phyloP scores from a whole-genome alignment of 352 stramenopile genomes.

The Globisporangium orthogonon region DNA sequence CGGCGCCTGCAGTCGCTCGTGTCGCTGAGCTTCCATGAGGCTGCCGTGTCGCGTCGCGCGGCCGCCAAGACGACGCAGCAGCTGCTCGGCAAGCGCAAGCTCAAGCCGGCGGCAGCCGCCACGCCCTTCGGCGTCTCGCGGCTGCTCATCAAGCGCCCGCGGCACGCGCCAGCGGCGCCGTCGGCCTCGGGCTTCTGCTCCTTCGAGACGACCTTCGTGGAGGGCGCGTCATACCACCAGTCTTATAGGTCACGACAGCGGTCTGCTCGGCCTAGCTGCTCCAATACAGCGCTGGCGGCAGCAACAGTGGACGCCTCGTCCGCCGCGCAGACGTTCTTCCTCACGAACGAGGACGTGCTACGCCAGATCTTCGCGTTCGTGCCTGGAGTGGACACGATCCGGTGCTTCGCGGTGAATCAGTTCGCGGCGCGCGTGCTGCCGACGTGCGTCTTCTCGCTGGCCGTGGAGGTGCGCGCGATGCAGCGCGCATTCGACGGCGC shows the following conservation, averaged over 20 bases:
- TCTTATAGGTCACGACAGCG: conserved; percentile 2
- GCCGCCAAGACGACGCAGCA: conserved; percentile 7
- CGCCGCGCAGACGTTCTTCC: conserved; percentile 31
- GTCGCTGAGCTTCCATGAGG: conserved; percentile 84
- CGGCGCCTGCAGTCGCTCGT: conserved; percentile 78
- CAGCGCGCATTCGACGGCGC: conserved; percentile 18
- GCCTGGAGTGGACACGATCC: conserved; percentile 55
- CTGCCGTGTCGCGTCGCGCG: conserved; percentile 49
- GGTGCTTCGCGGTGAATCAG: conserved; percentile 53
- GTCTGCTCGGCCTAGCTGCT: neutral
- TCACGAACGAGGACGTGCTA: conserved; percentile 67
- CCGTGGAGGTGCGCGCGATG: conserved; percentile 44
- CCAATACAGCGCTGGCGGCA: neutral
- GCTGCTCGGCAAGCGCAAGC: conserved; percentile 47
- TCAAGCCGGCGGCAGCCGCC: conserved; percentile 8
- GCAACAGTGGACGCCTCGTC: conserved; percentile 7
- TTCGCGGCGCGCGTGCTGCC: conserved; percentile 52
- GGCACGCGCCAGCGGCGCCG: conserved; percentile 14
- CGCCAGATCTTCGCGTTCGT: conserved; percentile 65
- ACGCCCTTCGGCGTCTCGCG: conserved; percentile 54
- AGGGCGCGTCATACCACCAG: conserved; percentile 14
- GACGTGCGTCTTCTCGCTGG: conserved; percentile 37
- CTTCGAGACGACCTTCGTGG: conserved; percentile 11
- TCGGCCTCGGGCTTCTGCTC: neutral
- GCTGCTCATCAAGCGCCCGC: conserved; percentile 54